These are phyloP conservation scores for Epichloe baconii DNA, from an alignment of 2,329 filamentous ascomycete species.

Conservation along the genomic window DNA sequence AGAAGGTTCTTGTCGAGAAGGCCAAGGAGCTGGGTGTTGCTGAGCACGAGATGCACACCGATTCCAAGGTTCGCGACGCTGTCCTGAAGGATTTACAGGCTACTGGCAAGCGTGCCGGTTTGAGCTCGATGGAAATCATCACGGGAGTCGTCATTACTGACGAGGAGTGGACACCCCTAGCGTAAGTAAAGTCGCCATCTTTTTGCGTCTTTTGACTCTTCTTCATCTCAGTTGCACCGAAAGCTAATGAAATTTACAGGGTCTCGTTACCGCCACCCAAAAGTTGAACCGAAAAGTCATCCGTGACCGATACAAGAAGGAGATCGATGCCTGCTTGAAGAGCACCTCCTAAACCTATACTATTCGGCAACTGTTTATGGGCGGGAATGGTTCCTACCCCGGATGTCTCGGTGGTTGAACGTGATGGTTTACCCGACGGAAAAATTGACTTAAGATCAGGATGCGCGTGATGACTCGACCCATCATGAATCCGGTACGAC, in stretches of 20 bases:
- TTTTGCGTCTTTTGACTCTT: background rate
- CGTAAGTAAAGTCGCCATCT: constrained; percentile 39
- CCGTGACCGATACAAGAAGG: constrained; percentile 34
- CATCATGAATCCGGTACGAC: background rate
- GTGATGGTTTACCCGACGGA: background rate
- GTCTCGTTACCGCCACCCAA: constrained; percentile 47
- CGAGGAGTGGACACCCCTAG: constrained; percentile 78
- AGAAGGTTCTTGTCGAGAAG: constrained; percentile 47
- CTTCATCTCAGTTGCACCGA: no score
- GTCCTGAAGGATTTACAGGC: constrained; percentile 56
- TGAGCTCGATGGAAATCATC: constrained; percentile 61
- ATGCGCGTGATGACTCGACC: background rate
- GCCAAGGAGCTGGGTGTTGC: constrained; percentile 49
- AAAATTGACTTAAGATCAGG: background rate
- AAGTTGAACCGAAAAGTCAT: constrained; percentile 44
- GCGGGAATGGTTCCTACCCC: background rate
- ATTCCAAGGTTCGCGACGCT: constrained; percentile 48
- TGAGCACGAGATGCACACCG: constrained; percentile 53
- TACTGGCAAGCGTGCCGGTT: constrained; percentile 50
- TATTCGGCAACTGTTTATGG: background rate
- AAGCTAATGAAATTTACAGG: constrained; percentile 23
- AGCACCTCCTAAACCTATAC: background rate
- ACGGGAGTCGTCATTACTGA: constrained; percentile 65
- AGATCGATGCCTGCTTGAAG: constrained; percentile 34
- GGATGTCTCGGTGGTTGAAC: background rate